phyloP scores from a whole-genome alignment of 148 eudicot genomes.

The Vaccinium vitisidaea region DNA sequence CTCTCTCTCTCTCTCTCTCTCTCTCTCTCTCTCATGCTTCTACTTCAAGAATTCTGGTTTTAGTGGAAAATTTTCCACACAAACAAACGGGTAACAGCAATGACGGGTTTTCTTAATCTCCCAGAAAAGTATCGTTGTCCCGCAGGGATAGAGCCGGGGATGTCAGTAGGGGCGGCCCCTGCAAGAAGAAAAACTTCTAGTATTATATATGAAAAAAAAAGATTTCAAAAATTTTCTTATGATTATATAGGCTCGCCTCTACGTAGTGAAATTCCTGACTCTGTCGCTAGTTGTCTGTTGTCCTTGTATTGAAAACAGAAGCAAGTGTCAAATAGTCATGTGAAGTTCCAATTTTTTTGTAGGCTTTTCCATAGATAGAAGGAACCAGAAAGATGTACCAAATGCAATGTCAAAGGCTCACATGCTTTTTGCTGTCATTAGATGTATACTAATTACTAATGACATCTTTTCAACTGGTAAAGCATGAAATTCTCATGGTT shows the following conservation, averaged over 20 bases:
- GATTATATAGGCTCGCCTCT: too few relatives aligned
- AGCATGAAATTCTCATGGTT: neutral
- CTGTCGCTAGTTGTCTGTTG: too few relatives aligned
- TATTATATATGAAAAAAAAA: too few relatives aligned
- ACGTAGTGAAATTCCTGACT: too few relatives aligned
- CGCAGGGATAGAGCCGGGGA: too few relatives aligned
- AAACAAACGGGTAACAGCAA: too few relatives aligned
- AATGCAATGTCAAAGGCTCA: neutral
- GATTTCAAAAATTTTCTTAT: too few relatives aligned
- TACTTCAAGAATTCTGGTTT: neutral
- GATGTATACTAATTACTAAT: neutral
- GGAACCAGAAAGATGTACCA: neutral
- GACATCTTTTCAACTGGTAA: neutral
- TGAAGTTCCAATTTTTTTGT: neutral
- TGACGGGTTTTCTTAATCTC: too few relatives aligned
- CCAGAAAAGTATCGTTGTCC: too few relatives aligned
- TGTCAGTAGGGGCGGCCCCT: too few relatives aligned
- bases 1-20: neutral
- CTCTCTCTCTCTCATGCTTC: neutral
- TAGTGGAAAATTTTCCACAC: neutral
- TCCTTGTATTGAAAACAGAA: neutral
- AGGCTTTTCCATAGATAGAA: neutral
- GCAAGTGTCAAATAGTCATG: neutral
- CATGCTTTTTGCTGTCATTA: neutral
- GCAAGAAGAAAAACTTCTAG: too few relatives aligned